phyloP scores from a whole-genome alignment of 2,329 filamentous ascomycete species.

The Cladosporium austrohemisphaericum region DNA sequence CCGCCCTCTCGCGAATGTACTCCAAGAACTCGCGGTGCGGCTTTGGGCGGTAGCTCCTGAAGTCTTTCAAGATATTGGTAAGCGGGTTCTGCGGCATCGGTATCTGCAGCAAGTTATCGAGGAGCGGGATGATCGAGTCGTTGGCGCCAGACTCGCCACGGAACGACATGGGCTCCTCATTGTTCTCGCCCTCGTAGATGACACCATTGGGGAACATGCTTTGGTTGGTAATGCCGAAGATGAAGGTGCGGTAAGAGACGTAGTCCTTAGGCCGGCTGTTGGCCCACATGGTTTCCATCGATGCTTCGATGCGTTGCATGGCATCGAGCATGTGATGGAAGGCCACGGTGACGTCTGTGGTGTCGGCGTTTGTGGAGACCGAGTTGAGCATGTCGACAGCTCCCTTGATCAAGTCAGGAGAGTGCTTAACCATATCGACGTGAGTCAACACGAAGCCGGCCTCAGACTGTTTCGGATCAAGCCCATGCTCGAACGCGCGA shows the following conservation, averaged over 20 bases:
- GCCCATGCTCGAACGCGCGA: slow-evolving; percentile 84
- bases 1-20: slow-evolving; percentile 57
- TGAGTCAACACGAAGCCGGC: slow-evolving; percentile 95
- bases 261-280: slow-evolving; percentile 81
- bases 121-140: slow-evolving; percentile 83
- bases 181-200: slow-evolving; percentile 78
- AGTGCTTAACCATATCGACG: slow-evolving; percentile 90
- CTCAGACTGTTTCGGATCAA: slow-evolving; percentile 82
- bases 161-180: slow-evolving; percentile 69
- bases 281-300: slow-evolving; percentile 69
- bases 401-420: slow-evolving; percentile 71
- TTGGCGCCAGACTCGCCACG: slow-evolving; percentile 91
- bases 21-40: slow-evolving; percentile 84
- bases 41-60: slow-evolving; percentile 81
- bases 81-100: slow-evolving; percentile 85
- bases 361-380: slow-evolving; percentile 28
- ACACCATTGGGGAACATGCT: slow-evolving; percentile 93
- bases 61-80: slow-evolving; percentile 82
- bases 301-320: slow-evolving; percentile 32
- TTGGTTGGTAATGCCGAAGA: slow-evolving; percentile 91
- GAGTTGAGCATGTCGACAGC: slow-evolving; percentile 63
- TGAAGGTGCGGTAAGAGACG: slow-evolving; percentile 89
- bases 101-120: slow-evolving; percentile 82
- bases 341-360: slow-evolving; percentile 21
- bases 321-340: slow-evolving; percentile 29